phyloP scores from a whole-genome alignment of 805 yeast species.

The Zygoascus biomembranicola region DNA sequence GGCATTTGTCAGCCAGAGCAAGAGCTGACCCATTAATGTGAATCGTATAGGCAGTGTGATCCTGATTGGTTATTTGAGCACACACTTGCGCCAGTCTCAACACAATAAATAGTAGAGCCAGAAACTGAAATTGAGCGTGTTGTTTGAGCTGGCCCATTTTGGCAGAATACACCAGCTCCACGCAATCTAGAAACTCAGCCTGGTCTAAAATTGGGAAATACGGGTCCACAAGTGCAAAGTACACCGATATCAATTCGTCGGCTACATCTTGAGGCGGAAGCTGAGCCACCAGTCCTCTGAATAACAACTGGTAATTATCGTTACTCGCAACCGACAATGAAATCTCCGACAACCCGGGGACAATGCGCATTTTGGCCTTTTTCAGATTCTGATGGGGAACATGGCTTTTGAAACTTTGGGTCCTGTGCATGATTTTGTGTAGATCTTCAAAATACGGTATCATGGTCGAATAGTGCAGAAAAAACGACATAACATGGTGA shows the following conservation, averaged over 20 bases:
- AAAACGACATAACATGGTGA: neutral
- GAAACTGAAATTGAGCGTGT: neutral
- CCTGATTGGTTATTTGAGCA: neutral
- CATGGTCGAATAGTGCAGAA: neutral
- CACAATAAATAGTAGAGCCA: neutral
- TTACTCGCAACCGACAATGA: neutral
- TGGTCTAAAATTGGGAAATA: neutral
- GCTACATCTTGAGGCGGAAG: neutral
- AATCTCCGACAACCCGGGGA: neutral
- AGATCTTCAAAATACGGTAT: neutral
- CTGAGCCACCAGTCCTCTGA: neutral
- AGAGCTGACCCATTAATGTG: neutral
- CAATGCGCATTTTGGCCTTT: neutral
- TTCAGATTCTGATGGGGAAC: neutral
- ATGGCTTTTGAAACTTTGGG: neutral
- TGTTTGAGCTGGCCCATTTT: neutral
- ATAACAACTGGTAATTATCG: neutral
- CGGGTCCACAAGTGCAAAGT: neutral
- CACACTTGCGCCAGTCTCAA: neutral
- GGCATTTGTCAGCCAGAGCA: neutral
- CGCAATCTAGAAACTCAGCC: neutral
- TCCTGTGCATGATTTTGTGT: neutral
- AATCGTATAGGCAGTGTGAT: neutral
- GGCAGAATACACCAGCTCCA: neutral
- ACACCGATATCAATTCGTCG: neutral